These are phyloP conservation scores for Pyrenophora seminiperda DNA, from an alignment of 2,329 filamentous ascomycete species.

Conservation along the genomic window DNA sequence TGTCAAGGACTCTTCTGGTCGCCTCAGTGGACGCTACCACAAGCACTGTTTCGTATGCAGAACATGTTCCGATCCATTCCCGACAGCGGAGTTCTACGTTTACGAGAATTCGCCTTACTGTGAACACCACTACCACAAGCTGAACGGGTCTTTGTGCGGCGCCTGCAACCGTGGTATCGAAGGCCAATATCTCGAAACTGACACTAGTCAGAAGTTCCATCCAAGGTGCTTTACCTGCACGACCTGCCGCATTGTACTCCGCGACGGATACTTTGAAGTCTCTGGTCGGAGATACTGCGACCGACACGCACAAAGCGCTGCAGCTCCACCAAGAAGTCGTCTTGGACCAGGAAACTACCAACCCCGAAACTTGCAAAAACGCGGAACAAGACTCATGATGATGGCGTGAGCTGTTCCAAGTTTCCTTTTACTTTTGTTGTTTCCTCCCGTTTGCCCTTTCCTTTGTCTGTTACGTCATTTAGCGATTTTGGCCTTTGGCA, in stretches of 20 bases:
- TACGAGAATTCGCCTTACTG: constrained; percentile 87
- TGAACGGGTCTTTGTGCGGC: constrained; percentile 85
- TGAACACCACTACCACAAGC: constrained; percentile 86
- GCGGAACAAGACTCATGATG: constrained; percentile 59
- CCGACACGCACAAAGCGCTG: constrained; percentile 73
- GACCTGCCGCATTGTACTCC: constrained; percentile 74
- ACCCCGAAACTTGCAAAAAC: constrained; percentile 52
- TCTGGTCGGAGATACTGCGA: constrained; percentile 82
- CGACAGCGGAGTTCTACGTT: constrained; percentile 91
- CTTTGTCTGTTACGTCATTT: constrained; percentile 8
- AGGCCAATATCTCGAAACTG: constrained; percentile 89
- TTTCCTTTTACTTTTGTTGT: neutral
- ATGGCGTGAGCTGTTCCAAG: constrained; percentile 44
- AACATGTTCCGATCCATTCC: constrained; percentile 79
- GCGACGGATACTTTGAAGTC: constrained; percentile 90
- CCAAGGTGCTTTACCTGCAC: constrained; percentile 83
- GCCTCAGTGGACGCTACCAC: constrained; percentile 91
- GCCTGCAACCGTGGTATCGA: constrained; percentile 86
- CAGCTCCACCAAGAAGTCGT: constrained; percentile 46
- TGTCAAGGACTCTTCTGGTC: constrained; percentile 89
- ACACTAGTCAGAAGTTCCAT: constrained; percentile 78
- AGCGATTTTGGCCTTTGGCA: constrained; percentile 17
- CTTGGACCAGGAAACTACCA: constrained; percentile 47
- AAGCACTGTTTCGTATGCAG: constrained; percentile 92
- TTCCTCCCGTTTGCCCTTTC: constrained; percentile 1